These are phyloP conservation scores for Nymphaea colorata DNA, from an alignment of 164 flowering plant species.

Conservation along the genomic window DNA sequence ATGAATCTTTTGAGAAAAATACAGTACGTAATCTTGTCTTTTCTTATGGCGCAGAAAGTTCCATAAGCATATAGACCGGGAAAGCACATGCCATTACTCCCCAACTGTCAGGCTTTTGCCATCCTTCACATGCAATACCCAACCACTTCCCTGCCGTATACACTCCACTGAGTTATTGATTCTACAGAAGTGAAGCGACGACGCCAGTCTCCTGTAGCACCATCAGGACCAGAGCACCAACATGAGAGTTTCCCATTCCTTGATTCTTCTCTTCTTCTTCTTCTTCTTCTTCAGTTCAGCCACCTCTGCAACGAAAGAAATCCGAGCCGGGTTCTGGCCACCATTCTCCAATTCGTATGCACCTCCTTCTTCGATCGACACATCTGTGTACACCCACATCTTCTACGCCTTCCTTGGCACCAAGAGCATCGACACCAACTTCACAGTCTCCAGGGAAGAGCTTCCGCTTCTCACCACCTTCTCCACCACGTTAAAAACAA, in stretches of 20 bases:
- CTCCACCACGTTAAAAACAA: conserved; percentile 1
- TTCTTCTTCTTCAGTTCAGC: neutral
- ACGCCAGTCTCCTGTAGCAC: neutral
- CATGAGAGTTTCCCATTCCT: neutral
- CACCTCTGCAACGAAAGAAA: neutral
- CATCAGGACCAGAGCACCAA: neutral
- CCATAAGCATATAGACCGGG: neutral
- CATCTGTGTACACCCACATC: conserved; percentile 3
- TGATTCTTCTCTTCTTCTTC: neutral
- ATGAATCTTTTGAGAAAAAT: too few relatives aligned
- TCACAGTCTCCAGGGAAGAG: neutral
- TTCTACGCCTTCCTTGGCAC: neutral
- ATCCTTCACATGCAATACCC: neutral
- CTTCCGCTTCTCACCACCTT: neutral
- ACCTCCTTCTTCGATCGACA: conserved; percentile 1
- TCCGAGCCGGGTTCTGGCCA: conserved; percentile 3
- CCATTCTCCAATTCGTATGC: conserved; percentile 1
- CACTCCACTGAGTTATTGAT: neutral
- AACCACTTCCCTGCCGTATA: neutral
- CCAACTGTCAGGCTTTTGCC: neutral
- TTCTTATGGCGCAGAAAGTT: neutral
- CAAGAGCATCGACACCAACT: neutral
- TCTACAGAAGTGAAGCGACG: neutral
- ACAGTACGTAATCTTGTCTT: too few relatives aligned
- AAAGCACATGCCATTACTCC: neutral